These are phyloP conservation scores for Dillenia suffruticosa DNA, from an alignment of 164 flowering plant genomes.

Conservation along the genomic window DNA sequence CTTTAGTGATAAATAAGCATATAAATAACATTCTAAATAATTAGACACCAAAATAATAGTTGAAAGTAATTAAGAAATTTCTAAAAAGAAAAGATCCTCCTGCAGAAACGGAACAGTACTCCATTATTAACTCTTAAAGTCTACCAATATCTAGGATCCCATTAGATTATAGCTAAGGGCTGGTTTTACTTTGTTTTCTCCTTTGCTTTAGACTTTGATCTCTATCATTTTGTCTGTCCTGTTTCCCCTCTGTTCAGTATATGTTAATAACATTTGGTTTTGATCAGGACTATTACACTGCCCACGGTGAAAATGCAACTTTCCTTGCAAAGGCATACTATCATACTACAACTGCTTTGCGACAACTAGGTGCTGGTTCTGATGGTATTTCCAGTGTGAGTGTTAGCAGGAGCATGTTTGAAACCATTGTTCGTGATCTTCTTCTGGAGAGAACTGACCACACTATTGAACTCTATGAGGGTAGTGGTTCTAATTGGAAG, in stretches of 20 bases:
- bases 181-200: neutral
- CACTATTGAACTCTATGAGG: conserved; percentile 87
- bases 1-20: no score
- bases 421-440: conserved; percentile 85
- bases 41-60: no score
- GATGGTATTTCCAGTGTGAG: conserved; percentile 80
- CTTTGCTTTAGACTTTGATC: neutral
- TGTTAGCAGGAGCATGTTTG: conserved; percentile 89
- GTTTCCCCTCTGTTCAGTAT: neutral
- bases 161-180: no score
- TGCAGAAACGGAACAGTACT: no score
- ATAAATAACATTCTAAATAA: no score
- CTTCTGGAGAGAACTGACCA: conserved; percentile 91
- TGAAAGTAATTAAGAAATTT: no score
- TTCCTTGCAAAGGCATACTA: conserved; percentile 90
- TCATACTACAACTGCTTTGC: conserved; percentile 78
- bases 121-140: no score
- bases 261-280: neutral
- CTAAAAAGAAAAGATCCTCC: no score
- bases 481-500: conserved; percentile 96
- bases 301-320: conserved; percentile 90
- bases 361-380: conserved; percentile 78
- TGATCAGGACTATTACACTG: conserved; percentile 84
- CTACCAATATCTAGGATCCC: no score
- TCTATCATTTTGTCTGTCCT: neutral